A percentile compares a stretch with the other conserved stretches of the same genome.
phyloP scores from a whole-genome alignment of 2,329 filamentous ascomycete species.

The Escovopsis sp. region DNA sequence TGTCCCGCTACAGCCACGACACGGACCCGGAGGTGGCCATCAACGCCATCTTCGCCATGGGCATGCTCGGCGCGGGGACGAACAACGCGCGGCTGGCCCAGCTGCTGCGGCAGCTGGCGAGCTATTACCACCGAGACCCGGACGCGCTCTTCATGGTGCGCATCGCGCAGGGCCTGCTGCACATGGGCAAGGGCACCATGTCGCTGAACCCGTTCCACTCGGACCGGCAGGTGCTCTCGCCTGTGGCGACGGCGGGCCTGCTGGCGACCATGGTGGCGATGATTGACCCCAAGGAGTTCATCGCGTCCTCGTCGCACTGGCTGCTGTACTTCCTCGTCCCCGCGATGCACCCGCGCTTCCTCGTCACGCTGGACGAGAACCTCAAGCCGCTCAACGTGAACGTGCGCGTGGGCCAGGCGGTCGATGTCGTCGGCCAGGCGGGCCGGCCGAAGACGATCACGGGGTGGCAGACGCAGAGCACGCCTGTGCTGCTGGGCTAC shows the following conservation, averaged over 20 bases:
- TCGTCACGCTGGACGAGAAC: conserved; percentile 90
- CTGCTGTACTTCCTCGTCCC: conserved; percentile 94
- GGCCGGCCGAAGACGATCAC: conserved; percentile 98
- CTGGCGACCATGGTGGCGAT: conserved; percentile 82
- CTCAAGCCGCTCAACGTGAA: conserved; percentile 89
- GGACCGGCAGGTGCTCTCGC: conserved; percentile 86
- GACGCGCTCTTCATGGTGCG: conserved; percentile 98
- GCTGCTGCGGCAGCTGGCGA: conserved; percentile 82
- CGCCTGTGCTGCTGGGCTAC: conserved; percentile 86
- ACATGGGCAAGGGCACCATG: conserved; percentile 98
- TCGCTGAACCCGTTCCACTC: conserved; percentile 98
- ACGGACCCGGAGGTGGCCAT: conserved; percentile 97
- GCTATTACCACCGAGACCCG: conserved; percentile 94
- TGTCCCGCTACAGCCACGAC: conserved; percentile 95
- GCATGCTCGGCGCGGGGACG: conserved; percentile 85
- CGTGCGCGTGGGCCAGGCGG: conserved; percentile 91
- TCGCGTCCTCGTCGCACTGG: conserved; percentile 59
- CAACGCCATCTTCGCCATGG: conserved; percentile 99
- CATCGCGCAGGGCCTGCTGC: conserved; percentile 89
- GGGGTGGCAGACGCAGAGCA: conserved; percentile 98
- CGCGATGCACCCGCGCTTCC: conserved; percentile 91
- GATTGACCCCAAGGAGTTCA: conserved; percentile 85
- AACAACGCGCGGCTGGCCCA: conserved; percentile 96
- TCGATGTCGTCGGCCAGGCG: conserved; percentile 94
- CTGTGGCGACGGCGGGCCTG: conserved; percentile 77